Base-by-base conservation (phyloP, 1,284 basidiomycete genomes). In the Pyrrhoderma lamaoense region DNA sequence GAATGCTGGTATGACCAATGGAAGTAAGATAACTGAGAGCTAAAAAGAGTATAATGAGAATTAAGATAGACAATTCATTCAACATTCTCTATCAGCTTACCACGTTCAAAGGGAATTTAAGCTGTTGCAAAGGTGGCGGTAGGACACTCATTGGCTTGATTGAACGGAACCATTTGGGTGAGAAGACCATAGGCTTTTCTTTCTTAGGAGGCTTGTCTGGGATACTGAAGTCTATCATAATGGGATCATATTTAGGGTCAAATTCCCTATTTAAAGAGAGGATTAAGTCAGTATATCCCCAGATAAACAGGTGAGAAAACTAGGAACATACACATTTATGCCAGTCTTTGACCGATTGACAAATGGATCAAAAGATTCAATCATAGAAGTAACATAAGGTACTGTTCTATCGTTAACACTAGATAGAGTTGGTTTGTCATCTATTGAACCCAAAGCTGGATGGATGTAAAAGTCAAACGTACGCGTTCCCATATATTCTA, bases 401-500 rank as follows among this genome's bases (percentile, higher is more conserved):
- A 94, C 92, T 1, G 91, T 91, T 7, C 72, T 54, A 61, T 93
- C 90, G 58, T 88, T 82, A 35, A 90, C 68, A 1, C 79, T 78
- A 54, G 53, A 18, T 25, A 49, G n/a, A 8, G n/a, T n/a, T n/a
- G n/a, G n/a, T n/a, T 25, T n/a, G n/a, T n/a, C n/a, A 44, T 40
- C 39, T 27, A 37, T 31, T 42, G 31, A 13, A 14, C 14, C 38
- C 5, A 52, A 43, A 34, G 13, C 14, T 36, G 13, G 13, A 34
- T 11, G 11, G 27, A 31, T 11, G 11, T 31, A 11, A 31, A 56
- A 49, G 47, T 37, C 21, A 27, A 46, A 71, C 79, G 58, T 58
- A 85, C 81, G 84, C 79, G 67, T 94, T 95, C 8, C 90, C 93
- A 59, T 92, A 96, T 54, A 97, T 78, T 52, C 81, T 72, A 40